These are phyloP conservation scores for Rubia yunnanensis DNA, from an alignment of 257 asterid species.

Conservation along the genomic window DNA sequence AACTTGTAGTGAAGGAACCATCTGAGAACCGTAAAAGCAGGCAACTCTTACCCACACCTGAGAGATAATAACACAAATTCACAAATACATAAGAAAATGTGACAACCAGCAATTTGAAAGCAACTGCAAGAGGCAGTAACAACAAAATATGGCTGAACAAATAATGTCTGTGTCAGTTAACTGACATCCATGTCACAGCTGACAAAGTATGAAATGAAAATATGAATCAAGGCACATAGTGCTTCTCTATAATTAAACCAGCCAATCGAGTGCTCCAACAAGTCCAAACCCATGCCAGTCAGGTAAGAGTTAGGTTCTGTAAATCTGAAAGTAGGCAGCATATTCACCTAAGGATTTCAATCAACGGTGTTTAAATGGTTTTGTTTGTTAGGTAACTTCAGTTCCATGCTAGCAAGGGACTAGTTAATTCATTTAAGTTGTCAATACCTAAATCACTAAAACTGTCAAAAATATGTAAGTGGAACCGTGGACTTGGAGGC, in stretches of 20 bases:
- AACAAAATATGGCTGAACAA: neutral
- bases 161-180: neutral
- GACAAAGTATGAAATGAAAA: neutral
- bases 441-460: neutral
- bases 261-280: neutral
- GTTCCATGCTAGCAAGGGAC: neutral
- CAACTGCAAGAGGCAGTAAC: neutral
- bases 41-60: conserved; percentile 87
- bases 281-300: neutral
- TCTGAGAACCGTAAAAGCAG: conserved; percentile 95
- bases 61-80: conserved; percentile 3
- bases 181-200: neutral
- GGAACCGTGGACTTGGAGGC: neutral
- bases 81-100: neutral
- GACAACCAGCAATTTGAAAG: neutral
- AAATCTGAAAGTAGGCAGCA: neutral
- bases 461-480: neutral
- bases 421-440: neutral
- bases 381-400: neutral
- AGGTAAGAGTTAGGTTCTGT: neutral
- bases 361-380: neutral
- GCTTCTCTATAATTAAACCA: neutral
- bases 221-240: neutral
- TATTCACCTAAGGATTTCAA: neutral
- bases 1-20: conserved; percentile 98